Conservation (phyloP, 2,329 filamentous ascomycete species). For the Penicillium corylophilum region DNA sequence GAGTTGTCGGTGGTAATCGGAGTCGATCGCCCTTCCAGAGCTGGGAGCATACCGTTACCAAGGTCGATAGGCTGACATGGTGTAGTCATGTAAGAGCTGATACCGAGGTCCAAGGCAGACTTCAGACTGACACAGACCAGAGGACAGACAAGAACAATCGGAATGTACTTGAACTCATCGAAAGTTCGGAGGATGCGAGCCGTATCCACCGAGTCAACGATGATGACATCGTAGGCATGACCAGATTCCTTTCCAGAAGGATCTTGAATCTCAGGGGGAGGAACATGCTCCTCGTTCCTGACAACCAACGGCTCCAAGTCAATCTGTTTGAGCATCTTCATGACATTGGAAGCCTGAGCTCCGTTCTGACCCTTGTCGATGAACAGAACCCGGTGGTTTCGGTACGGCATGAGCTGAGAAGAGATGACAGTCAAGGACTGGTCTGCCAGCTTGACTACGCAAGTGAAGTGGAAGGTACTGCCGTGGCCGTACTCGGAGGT, state of each 20-base stretch:
- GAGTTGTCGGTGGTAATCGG: slow-evolving; percentile 91
- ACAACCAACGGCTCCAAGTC: slow-evolving; percentile 81
- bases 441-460: slow-evolving; percentile 79
- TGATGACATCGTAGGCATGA: slow-evolving; percentile 86
- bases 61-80: slow-evolving; percentile 92
- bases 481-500: slow-evolving; percentile 88
- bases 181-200: slow-evolving; percentile 81
- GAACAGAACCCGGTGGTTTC: slow-evolving; percentile 87
- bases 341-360: slow-evolving; percentile 65
- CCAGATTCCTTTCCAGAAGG: slow-evolving; percentile 46
- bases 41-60: slow-evolving; percentile 93
- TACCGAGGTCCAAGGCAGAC: slow-evolving; percentile 88
- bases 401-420: slow-evolving; percentile 79
- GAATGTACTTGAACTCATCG: slow-evolving; percentile 96
- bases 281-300: slow-evolving; percentile 68
- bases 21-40: slow-evolving; percentile 87
- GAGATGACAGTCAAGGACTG: slow-evolving; percentile 75
- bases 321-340: slow-evolving; percentile 72
- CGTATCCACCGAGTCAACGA: slow-evolving; percentile 90
- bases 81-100: slow-evolving; percentile 99
- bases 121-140: slow-evolving; percentile 89
- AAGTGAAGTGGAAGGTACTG: slow-evolving; percentile 96
- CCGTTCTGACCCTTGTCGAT: slow-evolving; percentile 86
- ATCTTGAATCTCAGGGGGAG: slow-evolving; percentile 55
- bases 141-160: slow-evolving; percentile 87